Conservation (phyloP, 2,329 filamentous ascomycete species). For the Cladophialophora psammophila region DNA sequence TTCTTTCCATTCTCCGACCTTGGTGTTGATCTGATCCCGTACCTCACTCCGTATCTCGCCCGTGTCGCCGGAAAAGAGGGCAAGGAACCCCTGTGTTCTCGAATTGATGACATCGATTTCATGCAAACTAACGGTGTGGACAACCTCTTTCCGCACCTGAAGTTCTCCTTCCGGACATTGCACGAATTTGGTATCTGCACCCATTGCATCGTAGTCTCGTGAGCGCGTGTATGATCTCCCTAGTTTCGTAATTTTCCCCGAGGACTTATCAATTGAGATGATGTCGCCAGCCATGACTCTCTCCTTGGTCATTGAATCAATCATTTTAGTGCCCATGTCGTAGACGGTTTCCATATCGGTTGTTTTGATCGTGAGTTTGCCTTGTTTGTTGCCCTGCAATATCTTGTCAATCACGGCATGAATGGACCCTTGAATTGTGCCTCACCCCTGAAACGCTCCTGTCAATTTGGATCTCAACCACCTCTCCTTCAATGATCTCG, state of each 20-base stretch:
- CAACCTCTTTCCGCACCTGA: constrained; percentile 94
- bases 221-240: constrained; percentile 93
- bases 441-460: constrained; percentile 85
- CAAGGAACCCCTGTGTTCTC: constrained; percentile 95
- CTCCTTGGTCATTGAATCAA: constrained; percentile 99
- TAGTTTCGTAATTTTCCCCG: constrained; percentile 96
- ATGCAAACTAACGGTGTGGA: constrained; percentile 95
- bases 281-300: constrained; percentile 98
- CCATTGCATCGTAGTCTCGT: constrained; percentile 98
- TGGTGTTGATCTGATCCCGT: constrained; percentile 98
- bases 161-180: constrained; percentile 97
- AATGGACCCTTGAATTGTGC: neutral
- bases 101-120: constrained; percentile 99
- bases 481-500: constrained; percentile 98
- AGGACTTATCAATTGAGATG: constrained; percentile 98
- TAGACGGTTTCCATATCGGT: constrained; percentile 99
- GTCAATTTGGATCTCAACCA: constrained; percentile 98
- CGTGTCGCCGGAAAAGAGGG: constrained; percentile 96
- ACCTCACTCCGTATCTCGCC: constrained; percentile 98
- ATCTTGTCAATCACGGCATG: constrained; percentile 10
- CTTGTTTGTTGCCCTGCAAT: constrained; percentile 84
- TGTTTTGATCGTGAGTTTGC: constrained; percentile 98
- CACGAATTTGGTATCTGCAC: constrained; percentile 95
- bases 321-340: constrained; percentile 99
- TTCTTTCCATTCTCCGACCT: constrained; percentile 98